Evolutionary conservation across 1,284 basidiomycete genomes (phyloP).

Genomic region (Afroboletus lepidellus): DNA sequence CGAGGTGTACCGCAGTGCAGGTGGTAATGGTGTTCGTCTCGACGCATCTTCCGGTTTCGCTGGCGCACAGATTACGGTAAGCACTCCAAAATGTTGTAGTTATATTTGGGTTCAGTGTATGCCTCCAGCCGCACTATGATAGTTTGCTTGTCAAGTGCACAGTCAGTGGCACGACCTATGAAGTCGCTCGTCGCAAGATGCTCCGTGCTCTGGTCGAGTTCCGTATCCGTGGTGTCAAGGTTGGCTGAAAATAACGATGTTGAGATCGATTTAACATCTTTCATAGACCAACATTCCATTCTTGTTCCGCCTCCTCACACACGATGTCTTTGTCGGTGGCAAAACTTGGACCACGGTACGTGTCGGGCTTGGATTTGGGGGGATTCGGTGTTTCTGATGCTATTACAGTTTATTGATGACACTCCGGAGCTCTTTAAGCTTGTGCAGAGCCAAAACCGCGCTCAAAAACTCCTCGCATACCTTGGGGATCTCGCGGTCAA

Average conservation of each 20-base stretch:
- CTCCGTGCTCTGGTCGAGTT: constrained; percentile 98
- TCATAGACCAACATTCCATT: constrained; percentile 96
- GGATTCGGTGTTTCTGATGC: constrained; percentile 7
- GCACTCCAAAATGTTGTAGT: constrained; percentile 19
- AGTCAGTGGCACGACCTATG: constrained; percentile 96
- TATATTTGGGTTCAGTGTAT: not conserved
- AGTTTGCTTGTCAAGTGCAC: constrained; percentile 96
- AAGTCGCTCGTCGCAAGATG: constrained; percentile 99
- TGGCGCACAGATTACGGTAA: constrained; percentile 95
- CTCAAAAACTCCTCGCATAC: constrained; percentile 95
- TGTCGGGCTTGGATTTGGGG: constrained; percentile 2
- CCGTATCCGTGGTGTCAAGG: constrained; percentile 98
- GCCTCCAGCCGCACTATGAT: constrained; percentile 88
- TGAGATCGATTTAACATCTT: not conserved
- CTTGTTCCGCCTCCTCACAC: constrained; percentile 97
- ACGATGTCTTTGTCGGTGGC: constrained; percentile 93
- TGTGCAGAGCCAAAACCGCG: constrained; percentile 96
- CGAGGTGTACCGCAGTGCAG: constrained; percentile 97
- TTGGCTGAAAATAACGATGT: constrained; percentile 27
- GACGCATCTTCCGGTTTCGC: constrained; percentile 98
- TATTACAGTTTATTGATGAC: constrained; percentile 91
- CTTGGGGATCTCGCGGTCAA: constrained; percentile 98
- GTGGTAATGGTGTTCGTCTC: constrained; percentile 97
- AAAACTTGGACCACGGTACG: constrained; percentile 96
- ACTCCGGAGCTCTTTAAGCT: constrained; percentile 99